phyloP scores from a whole-genome alignment of 1,139 yeast genomes.

The Hyphopichia pseudoburtonii region DNA sequence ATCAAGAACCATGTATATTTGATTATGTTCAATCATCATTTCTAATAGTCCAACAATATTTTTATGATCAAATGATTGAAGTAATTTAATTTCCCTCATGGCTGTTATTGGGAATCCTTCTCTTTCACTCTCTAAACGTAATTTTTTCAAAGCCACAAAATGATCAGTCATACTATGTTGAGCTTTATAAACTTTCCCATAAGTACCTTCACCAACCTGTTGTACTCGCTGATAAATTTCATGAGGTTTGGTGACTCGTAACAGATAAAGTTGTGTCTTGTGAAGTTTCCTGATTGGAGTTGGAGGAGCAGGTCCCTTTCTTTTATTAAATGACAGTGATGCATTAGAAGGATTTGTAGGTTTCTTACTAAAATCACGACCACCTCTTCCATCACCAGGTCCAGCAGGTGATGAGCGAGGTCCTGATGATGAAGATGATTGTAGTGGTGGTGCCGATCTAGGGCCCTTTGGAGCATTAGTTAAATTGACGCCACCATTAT shows the following conservation, averaged over 20 bases:
- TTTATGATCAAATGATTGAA: constrained; percentile 83
- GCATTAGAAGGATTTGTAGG: not conserved
- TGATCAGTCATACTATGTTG: constrained; percentile 64
- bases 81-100: constrained; percentile 80
- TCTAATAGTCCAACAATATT: constrained; percentile 81
- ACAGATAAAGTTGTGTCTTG: constrained; percentile 34
- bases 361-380: not conserved
- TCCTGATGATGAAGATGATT: not conserved
- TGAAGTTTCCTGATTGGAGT: constrained; percentile 12
- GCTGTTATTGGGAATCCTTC: constrained; percentile 98
- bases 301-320: constrained; percentile 4
- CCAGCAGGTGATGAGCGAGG: not conserved
- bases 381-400: constrained; percentile 3
- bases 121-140: constrained; percentile 80
- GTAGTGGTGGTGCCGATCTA: too few relatives aligned
- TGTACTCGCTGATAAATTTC: constrained; percentile 41
- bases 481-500: constrained; percentile 5
- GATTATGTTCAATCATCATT: constrained; percentile 83
- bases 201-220: constrained; percentile 54
- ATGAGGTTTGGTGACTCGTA: constrained; percentile 23
- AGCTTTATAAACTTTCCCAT: constrained; percentile 56
- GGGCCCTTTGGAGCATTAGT: constrained; percentile 18
- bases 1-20: constrained; percentile 87
- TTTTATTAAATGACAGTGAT: not conserved
- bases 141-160: constrained; percentile 77